A percentile compares a stretch with the other conserved stretches of the same genome.
Conservation (phyloP, 176 grass and related monocot genomes). For the Cocos nucifera region DNA sequence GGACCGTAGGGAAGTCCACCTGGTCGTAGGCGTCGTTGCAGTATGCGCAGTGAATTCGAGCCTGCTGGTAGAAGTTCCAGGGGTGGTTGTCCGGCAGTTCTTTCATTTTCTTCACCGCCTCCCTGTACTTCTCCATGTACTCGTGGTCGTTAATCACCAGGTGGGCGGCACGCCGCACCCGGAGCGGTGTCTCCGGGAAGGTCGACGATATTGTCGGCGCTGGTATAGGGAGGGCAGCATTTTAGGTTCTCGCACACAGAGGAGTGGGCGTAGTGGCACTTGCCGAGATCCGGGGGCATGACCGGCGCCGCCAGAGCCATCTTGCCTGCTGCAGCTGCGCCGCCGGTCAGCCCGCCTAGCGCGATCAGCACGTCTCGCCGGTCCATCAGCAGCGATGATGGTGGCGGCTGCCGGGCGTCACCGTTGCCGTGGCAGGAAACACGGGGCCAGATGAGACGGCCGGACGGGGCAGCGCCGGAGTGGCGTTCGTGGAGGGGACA, state of each 20-base stretch:
- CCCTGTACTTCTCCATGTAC: constrained; percentile 8
- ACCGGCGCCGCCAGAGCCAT: constrained; percentile 13
- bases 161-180: constrained; percentile 12
- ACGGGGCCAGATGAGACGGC: not conserved
- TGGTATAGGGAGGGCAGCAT: constrained; percentile 23
- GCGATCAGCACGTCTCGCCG: constrained; percentile 25
- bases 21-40: constrained; percentile 6
- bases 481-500: constrained; percentile 17
- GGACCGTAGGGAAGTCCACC: not conserved
- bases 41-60: constrained; percentile 6
- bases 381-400: constrained; percentile 4
- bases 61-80: constrained; percentile 10
- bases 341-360: constrained; percentile 13
- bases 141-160: not conserved
- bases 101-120: constrained; percentile 1
- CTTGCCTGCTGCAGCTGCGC: not conserved
- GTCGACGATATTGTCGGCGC: not conserved
- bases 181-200: constrained; percentile 1
- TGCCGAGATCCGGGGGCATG: constrained; percentile 17
- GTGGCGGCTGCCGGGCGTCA: not conserved
- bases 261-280: not conserved
- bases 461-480: not conserved
- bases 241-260: not conserved
- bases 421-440: not conserved
- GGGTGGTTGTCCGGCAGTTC: not conserved